phyloP scores from a whole-genome alignment of 75 land plant genomes.

The Picea glauca region DNA sequence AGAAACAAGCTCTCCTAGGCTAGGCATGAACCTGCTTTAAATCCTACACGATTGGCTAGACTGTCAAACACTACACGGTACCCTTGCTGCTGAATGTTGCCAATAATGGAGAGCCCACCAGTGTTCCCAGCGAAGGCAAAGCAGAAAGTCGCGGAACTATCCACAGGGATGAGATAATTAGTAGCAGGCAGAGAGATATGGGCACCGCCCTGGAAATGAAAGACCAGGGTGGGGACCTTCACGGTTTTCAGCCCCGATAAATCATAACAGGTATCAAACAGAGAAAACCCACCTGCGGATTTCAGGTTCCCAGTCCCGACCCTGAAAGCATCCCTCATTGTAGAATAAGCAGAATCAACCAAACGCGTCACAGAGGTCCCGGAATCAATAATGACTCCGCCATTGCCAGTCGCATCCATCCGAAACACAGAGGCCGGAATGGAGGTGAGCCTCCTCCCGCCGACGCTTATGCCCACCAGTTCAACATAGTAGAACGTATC shows the following conservation, averaged over 20 bases:
- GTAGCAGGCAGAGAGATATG: background rate
- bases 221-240: background rate
- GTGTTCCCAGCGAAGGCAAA: constrained; percentile 74
- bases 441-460: constrained; percentile 46
- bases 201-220: background rate
- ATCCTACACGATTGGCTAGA: constrained; percentile 17
- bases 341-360: constrained; percentile 50
- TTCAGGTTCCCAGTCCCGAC: constrained; percentile 47
- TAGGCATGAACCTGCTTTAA: constrained; percentile 17
- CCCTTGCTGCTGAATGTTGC: constrained; percentile 94
- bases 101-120: constrained; percentile 71
- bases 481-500: constrained; percentile 77
- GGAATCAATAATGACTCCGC: constrained; percentile 90
- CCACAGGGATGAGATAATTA: constrained; percentile 9
- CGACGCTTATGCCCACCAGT: constrained; percentile 65
- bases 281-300: constrained; percentile 39
- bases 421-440: constrained; percentile 48
- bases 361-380: constrained; percentile 95
- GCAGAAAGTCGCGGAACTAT: constrained; percentile 57
- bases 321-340: constrained; percentile 64
- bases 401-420: constrained; percentile 52
- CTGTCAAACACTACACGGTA: constrained; percentile 25
- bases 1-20: too few relatives aligned
- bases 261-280: constrained; percentile 58
- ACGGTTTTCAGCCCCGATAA: background rate